Evolutionary conservation across 2,329 filamentous ascomycete genomes (phyloP).

Genomic region (Alternaria sp.): DNA sequence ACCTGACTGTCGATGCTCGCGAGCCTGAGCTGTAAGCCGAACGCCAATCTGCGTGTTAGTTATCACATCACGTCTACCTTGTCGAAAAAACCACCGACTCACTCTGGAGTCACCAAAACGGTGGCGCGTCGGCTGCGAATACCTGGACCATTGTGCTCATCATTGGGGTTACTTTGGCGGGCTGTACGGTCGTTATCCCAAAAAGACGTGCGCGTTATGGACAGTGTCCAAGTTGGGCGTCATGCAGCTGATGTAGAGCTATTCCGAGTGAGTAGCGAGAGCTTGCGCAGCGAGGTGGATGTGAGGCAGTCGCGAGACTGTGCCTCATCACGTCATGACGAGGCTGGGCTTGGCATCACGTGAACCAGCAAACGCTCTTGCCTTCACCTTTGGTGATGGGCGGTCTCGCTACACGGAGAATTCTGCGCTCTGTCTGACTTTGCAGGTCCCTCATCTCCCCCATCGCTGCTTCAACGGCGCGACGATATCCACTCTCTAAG

Average conservation of each 20-base stretch:
- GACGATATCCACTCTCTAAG: no score
- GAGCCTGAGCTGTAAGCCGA: not conserved
- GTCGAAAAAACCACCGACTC: not conserved
- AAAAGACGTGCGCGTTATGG: not conserved
- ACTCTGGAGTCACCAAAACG: not conserved
- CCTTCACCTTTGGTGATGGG: not conserved
- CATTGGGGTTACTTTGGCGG: not conserved
- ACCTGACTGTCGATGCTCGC: not conserved
- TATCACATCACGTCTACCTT: not conserved
- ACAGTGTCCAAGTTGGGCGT: accelerated
- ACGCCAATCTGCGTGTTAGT: not conserved
- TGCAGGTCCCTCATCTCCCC: accelerated
- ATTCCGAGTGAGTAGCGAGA: accelerated
- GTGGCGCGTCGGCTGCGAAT: not conserved
- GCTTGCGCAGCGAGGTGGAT: not conserved
- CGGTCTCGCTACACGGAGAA: not conserved
- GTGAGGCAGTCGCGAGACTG: not conserved
- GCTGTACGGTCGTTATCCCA: not conserved
- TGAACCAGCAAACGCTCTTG: not conserved
- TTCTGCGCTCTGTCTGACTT: accelerated
- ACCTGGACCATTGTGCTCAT: not conserved
- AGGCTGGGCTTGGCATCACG: not conserved
- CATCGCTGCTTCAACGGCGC: not conserved
- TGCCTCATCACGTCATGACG: not conserved
- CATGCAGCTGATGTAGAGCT: not conserved